These are phyloP conservation scores for Polytrichum commune DNA, from an alignment of 225 moss, liverwort and hornwort species.

Conservation along the genomic window DNA sequence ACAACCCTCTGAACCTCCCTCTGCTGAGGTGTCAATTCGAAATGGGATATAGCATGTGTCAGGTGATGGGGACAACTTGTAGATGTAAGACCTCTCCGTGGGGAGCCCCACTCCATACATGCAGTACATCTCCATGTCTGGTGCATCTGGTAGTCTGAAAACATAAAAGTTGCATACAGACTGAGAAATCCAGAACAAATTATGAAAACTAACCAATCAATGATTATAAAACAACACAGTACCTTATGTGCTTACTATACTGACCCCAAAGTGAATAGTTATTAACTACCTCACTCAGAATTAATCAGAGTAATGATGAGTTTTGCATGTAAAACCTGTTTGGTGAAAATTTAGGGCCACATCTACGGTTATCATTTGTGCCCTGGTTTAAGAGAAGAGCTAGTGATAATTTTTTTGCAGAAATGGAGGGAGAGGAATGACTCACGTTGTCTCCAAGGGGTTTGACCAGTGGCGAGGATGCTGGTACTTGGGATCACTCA, in stretches of 20 bases:
- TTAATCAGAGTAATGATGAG: no score
- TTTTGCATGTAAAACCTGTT: no score
- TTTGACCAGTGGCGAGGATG: constrained; percentile 60
- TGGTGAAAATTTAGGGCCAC: no score
- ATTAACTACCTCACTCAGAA: no score
- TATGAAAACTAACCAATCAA: background rate
- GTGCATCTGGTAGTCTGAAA: constrained; percentile 58
- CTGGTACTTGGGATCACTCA: constrained; percentile 42
- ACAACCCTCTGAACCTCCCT: constrained; percentile 60
- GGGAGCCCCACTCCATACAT: constrained; percentile 61
- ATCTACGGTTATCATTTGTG: no score
- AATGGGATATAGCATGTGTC: constrained; percentile 60
- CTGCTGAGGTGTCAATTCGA: constrained; percentile 56
- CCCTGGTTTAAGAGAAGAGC: no score
- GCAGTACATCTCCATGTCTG: constrained; percentile 56
- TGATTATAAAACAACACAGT: background rate
- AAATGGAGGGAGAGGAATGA: background rate
- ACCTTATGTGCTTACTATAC: no score
- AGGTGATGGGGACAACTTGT: constrained; percentile 43
- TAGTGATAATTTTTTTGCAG: background rate
- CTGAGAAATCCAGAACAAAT: background rate
- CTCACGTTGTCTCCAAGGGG: constrained; percentile 61
- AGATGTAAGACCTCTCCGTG: constrained; percentile 64
- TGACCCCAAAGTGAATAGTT: no score
- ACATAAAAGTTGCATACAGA: background rate